Evolutionary conservation across 306 rosid species (phyloP).

Genomic region (Vicia sativa): DNA sequence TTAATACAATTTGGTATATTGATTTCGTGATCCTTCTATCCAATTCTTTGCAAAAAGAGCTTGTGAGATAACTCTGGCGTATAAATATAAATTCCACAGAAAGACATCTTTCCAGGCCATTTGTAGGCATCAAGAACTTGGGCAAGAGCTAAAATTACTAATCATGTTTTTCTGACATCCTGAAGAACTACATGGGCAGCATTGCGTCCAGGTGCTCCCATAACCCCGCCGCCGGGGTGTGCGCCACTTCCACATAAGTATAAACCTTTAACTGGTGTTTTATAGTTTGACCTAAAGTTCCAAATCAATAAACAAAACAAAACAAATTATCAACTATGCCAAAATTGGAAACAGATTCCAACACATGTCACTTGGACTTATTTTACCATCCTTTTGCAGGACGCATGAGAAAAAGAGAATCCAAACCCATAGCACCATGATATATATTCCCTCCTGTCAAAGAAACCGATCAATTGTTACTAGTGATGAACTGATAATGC

Average conservation of each 20-base stretch:
- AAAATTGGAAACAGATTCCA: constrained; percentile 10
- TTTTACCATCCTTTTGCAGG: constrained; percentile 87
- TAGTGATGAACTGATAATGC: background rate
- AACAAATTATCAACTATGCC: background rate
- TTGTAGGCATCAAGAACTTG: constrained; percentile 9
- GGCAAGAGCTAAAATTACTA: background rate
- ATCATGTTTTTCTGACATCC: constrained; percentile 46
- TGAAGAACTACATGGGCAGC: constrained; percentile 78
- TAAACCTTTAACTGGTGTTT: constrained; percentile 72
- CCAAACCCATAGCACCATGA: constrained; percentile 95
- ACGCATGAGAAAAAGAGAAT: constrained; percentile 86
- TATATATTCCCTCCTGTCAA: constrained; percentile 83
- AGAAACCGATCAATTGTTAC: constrained; percentile 9
- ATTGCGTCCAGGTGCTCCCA: constrained; percentile 94
- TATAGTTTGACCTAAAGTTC: constrained; percentile 68
- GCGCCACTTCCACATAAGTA: constrained; percentile 84
- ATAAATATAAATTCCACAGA: constrained; percentile 7
- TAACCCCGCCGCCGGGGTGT: constrained; percentile 98
- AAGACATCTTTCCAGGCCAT: constrained; percentile 11
- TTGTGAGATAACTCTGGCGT: background rate
- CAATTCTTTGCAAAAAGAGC: background rate
- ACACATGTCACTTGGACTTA: background rate
- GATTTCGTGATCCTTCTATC: constrained; percentile 4
- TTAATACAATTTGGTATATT: background rate
- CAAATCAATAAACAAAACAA: constrained; percentile 32